A percentile compares a stretch with the other conserved stretches of the same genome.
Evolutionary conservation across 208 protist species (phyloP).

Genomic region (Leishmania gerbilli): DNA sequence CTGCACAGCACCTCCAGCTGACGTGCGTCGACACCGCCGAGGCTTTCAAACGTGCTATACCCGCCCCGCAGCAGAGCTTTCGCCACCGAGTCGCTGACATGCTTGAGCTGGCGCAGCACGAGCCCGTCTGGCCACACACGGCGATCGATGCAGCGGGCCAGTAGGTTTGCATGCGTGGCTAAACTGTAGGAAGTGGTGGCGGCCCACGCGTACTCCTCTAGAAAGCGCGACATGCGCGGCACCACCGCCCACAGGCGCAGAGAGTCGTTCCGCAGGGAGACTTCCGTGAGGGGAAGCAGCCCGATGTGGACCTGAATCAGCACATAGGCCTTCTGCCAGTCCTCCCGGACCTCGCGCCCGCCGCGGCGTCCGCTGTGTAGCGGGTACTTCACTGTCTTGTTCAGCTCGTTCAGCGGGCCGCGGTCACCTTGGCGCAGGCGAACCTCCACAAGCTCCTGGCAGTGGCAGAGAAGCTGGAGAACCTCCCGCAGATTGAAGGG

Average conservation of each 20-base stretch:
- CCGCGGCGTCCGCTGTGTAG: slow-evolving; percentile 64
- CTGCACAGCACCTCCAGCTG: slow-evolving; percentile 71
- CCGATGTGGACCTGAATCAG: slow-evolving; percentile 77
- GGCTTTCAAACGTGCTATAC: slow-evolving; percentile 41
- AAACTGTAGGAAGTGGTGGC: slow-evolving; percentile 42
- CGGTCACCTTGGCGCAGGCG: slow-evolving; percentile 83
- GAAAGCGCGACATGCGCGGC: slow-evolving; percentile 68
- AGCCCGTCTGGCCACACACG: slow-evolving; percentile 73
- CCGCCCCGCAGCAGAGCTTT: slow-evolving; percentile 50
- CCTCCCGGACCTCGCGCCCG: slow-evolving; percentile 78
- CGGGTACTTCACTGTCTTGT: slow-evolving; percentile 70
- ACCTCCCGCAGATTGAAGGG: slow-evolving; percentile 28
- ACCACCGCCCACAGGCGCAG: slow-evolving; percentile 66
- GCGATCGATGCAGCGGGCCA: slow-evolving; percentile 76
- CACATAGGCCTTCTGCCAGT: slow-evolving; percentile 91
- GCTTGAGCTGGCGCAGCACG: slow-evolving; percentile 71
- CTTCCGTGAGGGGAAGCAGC: slow-evolving; percentile 56
- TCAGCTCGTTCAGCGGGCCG: slow-evolving; percentile 79
- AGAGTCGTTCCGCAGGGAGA: slow-evolving; percentile 81
- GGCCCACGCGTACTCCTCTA: slow-evolving; percentile 62
- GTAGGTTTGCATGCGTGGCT: slow-evolving; percentile 42
- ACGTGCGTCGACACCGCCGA: slow-evolving; percentile 43
- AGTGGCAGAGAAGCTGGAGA: slow-evolving; percentile 61
- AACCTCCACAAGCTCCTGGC: slow-evolving; percentile 72
- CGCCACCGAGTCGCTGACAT: slow-evolving; percentile 60